A percentile compares a stretch with the other conserved stretches of the same genome.
phyloP scores from a whole-genome alignment of 2,329 filamentous ascomycete genomes.

The Penicillium sp. region DNA sequence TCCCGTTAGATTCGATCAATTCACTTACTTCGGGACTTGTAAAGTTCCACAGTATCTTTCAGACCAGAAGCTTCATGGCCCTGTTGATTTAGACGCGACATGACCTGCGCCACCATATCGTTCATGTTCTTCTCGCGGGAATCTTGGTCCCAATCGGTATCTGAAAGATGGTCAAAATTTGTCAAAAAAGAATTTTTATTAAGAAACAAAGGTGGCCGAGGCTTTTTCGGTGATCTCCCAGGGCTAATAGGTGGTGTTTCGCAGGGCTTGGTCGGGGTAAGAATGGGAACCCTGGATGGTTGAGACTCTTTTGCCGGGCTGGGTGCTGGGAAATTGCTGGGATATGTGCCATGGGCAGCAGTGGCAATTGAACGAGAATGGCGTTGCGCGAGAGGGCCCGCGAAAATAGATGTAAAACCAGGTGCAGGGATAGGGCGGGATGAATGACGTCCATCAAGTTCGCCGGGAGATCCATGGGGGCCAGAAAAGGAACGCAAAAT shows the following conservation, averaged over 20 bases:
- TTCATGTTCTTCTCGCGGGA: slow-evolving; percentile 75
- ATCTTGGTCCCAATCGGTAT: slow-evolving; percentile 68
- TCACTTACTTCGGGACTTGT: slow-evolving; percentile 70
- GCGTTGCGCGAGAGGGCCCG: neutral
- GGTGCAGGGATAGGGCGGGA: neutral
- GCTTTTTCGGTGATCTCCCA: slow-evolving; percentile 25
- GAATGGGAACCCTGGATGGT: slow-evolving; percentile 3
- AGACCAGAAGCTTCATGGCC: slow-evolving; percentile 66
- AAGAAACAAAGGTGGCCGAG: slow-evolving; percentile 53
- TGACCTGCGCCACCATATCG: slow-evolving; percentile 68
- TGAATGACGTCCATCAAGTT: neutral
- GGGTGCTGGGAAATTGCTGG: too few species aligned
- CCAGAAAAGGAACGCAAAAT: slow-evolving; percentile 17
- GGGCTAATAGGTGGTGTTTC: slow-evolving; percentile 30
- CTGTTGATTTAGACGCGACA: slow-evolving; percentile 69
- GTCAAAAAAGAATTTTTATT: slow-evolving; percentile 71
- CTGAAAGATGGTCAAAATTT: slow-evolving; percentile 51
- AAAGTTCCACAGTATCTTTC: slow-evolving; percentile 71
- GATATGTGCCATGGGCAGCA: neutral
- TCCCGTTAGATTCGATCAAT: too few species aligned
- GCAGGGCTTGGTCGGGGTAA: slow-evolving; percentile 36
- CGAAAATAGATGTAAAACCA: neutral
- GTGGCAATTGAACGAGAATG: neutral
- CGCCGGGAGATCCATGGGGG: slow-evolving; percentile 10
- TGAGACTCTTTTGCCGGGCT: neutral